Conservation (phyloP, 805 yeast genomes). For the Kuraishia ogatae region DNA sequence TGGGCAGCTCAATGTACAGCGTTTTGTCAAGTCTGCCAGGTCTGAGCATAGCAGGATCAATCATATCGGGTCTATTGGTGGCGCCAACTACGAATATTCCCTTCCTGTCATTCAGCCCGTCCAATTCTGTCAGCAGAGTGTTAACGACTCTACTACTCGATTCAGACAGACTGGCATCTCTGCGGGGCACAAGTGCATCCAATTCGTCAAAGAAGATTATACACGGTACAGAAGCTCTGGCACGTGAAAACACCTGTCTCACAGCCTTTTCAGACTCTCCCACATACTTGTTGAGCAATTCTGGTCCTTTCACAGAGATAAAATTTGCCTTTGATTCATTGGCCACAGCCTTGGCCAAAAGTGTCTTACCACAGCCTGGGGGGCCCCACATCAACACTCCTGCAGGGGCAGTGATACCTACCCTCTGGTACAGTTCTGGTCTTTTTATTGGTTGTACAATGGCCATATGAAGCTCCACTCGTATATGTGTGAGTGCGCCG, state of each 20-base stretch:
- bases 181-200: constrained; percentile 91
- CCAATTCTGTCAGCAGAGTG: constrained; percentile 87
- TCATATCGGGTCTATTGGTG: constrained; percentile 96
- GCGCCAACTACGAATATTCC: constrained; percentile 96
- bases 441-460: constrained; percentile 92
- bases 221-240: constrained; percentile 91
- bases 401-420: constrained; percentile 93
- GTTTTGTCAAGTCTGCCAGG: constrained; percentile 96
- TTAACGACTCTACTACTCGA: constrained; percentile 91
- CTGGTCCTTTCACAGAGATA: constrained; percentile 95
- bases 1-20: constrained; percentile 83
- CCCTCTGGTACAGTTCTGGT: constrained; percentile 83
- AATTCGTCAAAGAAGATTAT: constrained; percentile 92
- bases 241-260: constrained; percentile 88
- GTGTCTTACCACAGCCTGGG: constrained; percentile 97
- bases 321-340: constrained; percentile 95
- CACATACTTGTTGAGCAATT: constrained; percentile 86
- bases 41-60: constrained; percentile 95
- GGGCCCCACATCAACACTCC: constrained; percentile 99
- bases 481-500: constrained; percentile 74
- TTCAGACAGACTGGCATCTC: constrained; percentile 84
- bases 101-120: constrained; percentile 85
- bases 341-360: constrained; percentile 95
- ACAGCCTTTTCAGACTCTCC: constrained; percentile 93
- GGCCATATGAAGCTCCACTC: constrained; percentile 93